Percentiles rank a stretch among this genome's conserved stretches.
These are phyloP conservation scores for Scheffersomyces ergatensis DNA, from an alignment of 805 yeast genomes.

Conservation along the genomic window DNA sequence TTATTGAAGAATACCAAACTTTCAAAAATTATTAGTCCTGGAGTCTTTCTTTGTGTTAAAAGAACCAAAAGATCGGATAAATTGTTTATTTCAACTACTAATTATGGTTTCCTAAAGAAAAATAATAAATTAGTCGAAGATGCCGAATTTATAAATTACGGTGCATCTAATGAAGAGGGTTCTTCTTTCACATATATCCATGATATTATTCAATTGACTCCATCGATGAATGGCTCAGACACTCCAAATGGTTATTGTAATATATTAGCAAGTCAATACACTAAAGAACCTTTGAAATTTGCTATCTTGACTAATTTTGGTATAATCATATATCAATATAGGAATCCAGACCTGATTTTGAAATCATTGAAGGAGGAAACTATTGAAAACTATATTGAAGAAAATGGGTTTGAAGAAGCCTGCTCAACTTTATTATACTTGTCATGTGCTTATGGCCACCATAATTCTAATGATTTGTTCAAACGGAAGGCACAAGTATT, in stretches of 20 bases:
- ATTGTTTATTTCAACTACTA: conserved; percentile 76
- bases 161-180: conserved; percentile 13
- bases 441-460: conserved; percentile 65
- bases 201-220: conserved; percentile 69
- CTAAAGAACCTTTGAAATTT: conserved; percentile 60
- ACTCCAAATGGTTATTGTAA: conserved; percentile 84
- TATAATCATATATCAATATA: conserved; percentile 69
- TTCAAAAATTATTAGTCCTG: conserved; percentile 73
- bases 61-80: conserved; percentile 45
- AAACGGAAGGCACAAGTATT: conserved; percentile 48
- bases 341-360: conserved; percentile 78
- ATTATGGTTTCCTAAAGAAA: conserved; percentile 78
- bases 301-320: conserved; percentile 83
- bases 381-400: conserved; percentile 64
- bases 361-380: conserved; percentile 66
- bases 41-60: conserved; percentile 73
- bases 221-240: conserved; percentile 67
- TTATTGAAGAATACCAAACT: conserved; percentile 58
- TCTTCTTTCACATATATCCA: conserved; percentile 46
- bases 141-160: conserved; percentile 60
- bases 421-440: conserved; percentile 85
- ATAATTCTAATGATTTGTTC: conserved; percentile 47
- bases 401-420: conserved; percentile 85
- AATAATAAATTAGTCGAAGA: conserved; percentile 74
- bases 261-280: conserved; percentile 82